Percentiles rank a stretch among this genome's conserved stretches.
These are phyloP conservation scores for Salmacisia buchloeana DNA, from an alignment of 1,284 basidiomycete species.

Conservation along the genomic window DNA sequence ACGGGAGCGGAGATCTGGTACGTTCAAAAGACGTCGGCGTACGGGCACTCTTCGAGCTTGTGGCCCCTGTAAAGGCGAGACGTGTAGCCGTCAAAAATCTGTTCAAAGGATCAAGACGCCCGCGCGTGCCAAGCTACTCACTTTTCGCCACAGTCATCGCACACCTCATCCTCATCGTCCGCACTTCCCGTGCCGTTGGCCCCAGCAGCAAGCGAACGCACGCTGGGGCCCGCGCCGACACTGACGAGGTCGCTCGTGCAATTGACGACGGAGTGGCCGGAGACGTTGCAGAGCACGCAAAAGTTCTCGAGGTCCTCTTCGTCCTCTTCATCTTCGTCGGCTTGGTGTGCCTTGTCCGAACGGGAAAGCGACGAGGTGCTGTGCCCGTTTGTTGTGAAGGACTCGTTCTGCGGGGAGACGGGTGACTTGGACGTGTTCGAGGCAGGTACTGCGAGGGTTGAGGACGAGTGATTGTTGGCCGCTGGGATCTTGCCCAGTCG, in stretches of 20 bases:
- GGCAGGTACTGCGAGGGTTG: no score
- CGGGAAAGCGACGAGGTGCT: no score
- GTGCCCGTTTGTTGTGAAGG: no score
- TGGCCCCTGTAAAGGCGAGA: constrained; percentile 16
- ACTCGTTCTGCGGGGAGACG: no score
- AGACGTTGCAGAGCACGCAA: constrained; percentile 25
- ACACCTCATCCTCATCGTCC: constrained; percentile 22
- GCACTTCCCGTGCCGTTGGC: background rate
- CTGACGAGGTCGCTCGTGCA: constrained; percentile 11
- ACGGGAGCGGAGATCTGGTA: no score
- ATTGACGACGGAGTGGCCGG: constrained; percentile 22
- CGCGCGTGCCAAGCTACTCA: no score
- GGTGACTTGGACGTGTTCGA: no score
- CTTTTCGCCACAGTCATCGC: constrained; percentile 34
- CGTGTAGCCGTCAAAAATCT: no score
- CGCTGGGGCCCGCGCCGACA: background rate
- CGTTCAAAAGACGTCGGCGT: constrained; percentile 32
- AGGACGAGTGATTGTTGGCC: background rate
- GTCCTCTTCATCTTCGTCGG: constrained; percentile 15
- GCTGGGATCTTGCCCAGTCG: constrained; percentile 8
- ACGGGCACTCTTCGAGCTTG: constrained; percentile 32
- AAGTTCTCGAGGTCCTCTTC: constrained; percentile 24
- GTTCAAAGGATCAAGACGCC: no score
- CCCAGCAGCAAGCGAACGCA: no score
- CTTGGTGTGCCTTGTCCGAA: constrained; percentile 14